Base-by-base conservation (phyloP, 495 filamentous ascomycete genomes). In the Lasiosphaeria hispida region DNA sequence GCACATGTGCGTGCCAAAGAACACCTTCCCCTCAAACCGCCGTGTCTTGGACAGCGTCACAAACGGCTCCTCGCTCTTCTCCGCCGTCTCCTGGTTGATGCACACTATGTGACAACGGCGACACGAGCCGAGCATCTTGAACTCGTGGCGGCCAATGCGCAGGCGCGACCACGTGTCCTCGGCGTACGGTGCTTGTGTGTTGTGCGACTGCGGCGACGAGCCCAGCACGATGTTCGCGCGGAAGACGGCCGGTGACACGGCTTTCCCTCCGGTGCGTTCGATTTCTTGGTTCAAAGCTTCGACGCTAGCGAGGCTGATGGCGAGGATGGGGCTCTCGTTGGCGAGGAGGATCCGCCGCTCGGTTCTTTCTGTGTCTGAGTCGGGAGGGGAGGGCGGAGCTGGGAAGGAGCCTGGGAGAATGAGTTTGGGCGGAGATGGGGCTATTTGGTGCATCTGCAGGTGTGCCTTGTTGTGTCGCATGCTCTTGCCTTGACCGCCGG, bases 31-130 rank as follows among this genome's bases (percentile, higher is more conserved):
- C 35, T 87, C 84, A 34, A 89, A 81, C 58, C 90, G 82, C 58
- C 93, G 79, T 1, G 90, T 96, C 72, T 94, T 96, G 0, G 86
- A 85, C 33, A 98, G 74, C 1, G 92, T 96, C 1, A 89, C 82
- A 69, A 94, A 95, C 0, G 94, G 94, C 68, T 97, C 92, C 58
- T 90, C 83, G 40, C 85, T 81, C 70, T 84, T 88, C 45, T 84
- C 79, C 0, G 85, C 93, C 5, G 88, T 95, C 14, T 85, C 73
- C 64, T 96, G 94, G 60, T 98, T 85, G 43, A 97, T 82, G 67
- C 93, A 97, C 10, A 98, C 87, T 90, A 98, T 96, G 63, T 96
- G 91, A 59, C 94, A 98, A 13, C 94, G 75, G 37, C 92, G 81
- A 65, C 94, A 98, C 15, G 85, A 80, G 0, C 90, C 92, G 4